phyloP scores from a whole-genome alignment of 148 eudicot species.

The Camellia lanceoleosa region DNA sequence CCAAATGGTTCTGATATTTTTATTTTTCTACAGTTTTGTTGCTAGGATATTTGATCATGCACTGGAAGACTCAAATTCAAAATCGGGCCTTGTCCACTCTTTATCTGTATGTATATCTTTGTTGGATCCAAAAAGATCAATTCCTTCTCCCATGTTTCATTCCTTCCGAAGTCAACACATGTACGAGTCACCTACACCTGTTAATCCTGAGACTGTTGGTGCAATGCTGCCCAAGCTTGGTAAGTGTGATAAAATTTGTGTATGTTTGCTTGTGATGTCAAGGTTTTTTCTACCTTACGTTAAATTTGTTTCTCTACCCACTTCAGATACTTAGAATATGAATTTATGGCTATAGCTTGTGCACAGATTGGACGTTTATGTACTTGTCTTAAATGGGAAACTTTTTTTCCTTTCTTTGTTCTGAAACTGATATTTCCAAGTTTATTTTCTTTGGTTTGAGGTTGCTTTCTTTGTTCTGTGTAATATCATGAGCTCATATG shows the following conservation, averaged over 20 bases:
- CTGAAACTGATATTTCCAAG: background rate
- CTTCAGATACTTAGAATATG: background rate
- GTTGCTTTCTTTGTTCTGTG: background rate
- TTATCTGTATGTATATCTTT: conserved; percentile 89
- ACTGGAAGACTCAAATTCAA: conserved; percentile 70
- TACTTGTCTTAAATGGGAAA: background rate
- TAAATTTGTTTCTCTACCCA: background rate
- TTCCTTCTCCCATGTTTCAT: conserved; percentile 62
- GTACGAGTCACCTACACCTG: conserved; percentile 69
- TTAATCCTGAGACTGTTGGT: conserved; percentile 77
- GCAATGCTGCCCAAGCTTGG: conserved; percentile 99
- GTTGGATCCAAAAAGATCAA: conserved; percentile 87
- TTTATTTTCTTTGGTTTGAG: background rate
- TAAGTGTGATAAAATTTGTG: conserved; percentile 29
- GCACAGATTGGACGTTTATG: background rate
- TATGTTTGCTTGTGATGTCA: background rate
- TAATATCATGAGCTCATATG: conserved; percentile 1
- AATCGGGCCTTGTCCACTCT: conserved; percentile 78
- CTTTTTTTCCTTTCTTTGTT: background rate
- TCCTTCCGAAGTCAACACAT: conserved; percentile 76
- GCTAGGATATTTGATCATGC: conserved; percentile 84
- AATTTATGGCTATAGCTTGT: background rate
- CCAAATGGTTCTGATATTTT: conserved; percentile 18
- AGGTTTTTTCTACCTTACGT: background rate
- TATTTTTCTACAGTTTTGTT: conserved; percentile 65